Evolutionary conservation across 2,329 filamentous ascomycete genomes (phyloP).

Genomic region (Fusarium sarcochroum): DNA sequence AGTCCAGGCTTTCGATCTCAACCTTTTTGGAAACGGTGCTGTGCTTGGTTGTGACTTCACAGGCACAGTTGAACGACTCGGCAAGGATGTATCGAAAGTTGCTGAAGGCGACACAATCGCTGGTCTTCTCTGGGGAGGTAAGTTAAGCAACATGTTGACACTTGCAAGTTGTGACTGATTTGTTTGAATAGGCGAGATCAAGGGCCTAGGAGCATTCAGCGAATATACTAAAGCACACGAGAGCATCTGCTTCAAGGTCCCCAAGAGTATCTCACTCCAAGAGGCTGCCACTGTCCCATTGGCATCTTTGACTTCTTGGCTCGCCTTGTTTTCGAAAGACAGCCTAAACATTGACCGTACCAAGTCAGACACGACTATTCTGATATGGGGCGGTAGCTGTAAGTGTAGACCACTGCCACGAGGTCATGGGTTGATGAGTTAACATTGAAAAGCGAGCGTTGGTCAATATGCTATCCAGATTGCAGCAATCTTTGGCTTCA

Average conservation of each 20-base stretch:
- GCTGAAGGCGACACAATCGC: constrained; percentile 43
- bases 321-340: constrained; percentile 57
- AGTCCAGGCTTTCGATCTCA: constrained; percentile 54
- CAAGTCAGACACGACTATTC: constrained; percentile 40
- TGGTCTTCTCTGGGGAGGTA: constrained; percentile 51
- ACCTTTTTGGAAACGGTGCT: constrained; percentile 55
- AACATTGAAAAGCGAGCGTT: constrained; percentile 53
- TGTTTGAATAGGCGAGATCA: constrained; percentile 35
- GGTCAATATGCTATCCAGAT: constrained; percentile 57
- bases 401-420: constrained; percentile 25
- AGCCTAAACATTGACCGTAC: constrained; percentile 53
- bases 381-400: constrained; percentile 63
- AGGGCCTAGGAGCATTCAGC: constrained; percentile 56
- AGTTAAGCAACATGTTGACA: background rate
- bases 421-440: background rate
- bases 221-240: constrained; percentile 59
- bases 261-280: constrained; percentile 46
- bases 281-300: constrained; percentile 58
- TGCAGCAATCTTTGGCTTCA: constrained; percentile 51
- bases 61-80: constrained; percentile 54
- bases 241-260: constrained; percentile 57
- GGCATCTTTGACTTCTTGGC: constrained; percentile 56
- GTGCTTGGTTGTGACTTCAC: constrained; percentile 57
- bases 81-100: constrained; percentile 40
- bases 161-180: background rate